Percentiles rank a stretch among this genome's conserved stretches.
These are phyloP conservation scores for Ascochyta fabae DNA, from an alignment of 2,329 filamentous ascomycete genomes.

Conservation along the genomic window DNA sequence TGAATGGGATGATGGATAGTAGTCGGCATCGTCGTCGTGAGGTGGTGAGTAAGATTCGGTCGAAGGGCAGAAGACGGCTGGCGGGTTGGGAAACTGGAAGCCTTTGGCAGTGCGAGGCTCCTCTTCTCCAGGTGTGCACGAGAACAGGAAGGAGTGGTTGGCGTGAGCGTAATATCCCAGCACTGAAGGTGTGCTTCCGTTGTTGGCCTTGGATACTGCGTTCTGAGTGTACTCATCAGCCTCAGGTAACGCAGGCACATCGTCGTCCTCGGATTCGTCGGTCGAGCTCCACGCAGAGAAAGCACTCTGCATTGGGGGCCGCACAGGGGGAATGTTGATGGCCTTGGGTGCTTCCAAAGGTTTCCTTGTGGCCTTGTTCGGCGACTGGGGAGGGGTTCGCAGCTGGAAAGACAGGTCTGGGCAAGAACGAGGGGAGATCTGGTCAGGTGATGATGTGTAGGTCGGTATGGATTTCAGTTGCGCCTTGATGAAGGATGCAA, in stretches of 20 bases:
- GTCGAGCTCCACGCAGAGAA: conserved; percentile 49
- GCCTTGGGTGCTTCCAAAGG: conserved; percentile 29
- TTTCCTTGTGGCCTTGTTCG: conserved; percentile 23
- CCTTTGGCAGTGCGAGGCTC: conserved; percentile 29
- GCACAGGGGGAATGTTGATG: conserved; percentile 40
- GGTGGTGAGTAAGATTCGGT: conserved; percentile 16
- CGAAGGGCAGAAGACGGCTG: conserved; percentile 19
- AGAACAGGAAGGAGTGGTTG: conserved; percentile 40
- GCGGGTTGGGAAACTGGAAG: conserved; percentile 29
- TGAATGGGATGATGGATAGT: conserved; percentile 34
- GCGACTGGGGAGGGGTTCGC: conserved; percentile 31
- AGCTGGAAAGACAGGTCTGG: conserved; percentile 36
- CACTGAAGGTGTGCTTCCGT: conserved; percentile 37
- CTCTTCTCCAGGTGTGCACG: conserved; percentile 38
- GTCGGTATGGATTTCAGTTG: conserved; percentile 45
- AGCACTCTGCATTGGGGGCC: conserved; percentile 42
- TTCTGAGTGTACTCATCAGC: conserved; percentile 8
- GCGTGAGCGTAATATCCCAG: conserved; percentile 39
- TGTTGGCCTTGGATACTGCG: conserved; percentile 24
- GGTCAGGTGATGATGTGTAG: conserved; percentile 31
- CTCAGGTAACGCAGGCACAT: conserved; percentile 24
- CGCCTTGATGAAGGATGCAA: conserved; percentile 46
- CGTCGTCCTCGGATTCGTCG: conserved; percentile 39
- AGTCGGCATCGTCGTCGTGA: conserved; percentile 19
- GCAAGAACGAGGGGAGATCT: conserved; percentile 38